Evolutionary conservation across 495 filamentous ascomycete species (phyloP), one percentile per base, ranked within the genome.

Genomic region (Tuber umbilicatum): DNA sequence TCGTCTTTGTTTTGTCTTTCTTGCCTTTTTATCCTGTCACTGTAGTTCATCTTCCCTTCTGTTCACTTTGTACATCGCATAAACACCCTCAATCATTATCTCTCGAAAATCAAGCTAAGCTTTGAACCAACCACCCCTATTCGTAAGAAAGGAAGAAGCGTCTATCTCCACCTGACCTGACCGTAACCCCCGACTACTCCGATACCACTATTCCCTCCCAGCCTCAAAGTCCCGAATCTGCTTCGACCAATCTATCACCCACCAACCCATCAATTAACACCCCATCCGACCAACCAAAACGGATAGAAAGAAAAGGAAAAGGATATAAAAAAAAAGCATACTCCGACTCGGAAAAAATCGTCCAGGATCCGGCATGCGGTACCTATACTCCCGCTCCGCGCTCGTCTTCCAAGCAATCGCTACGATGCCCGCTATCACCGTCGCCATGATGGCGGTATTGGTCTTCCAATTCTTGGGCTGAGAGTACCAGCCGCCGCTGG

Each of bases 341-440:
- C 96, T 91, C 90, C 96, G 90, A 86, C 94, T 97, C 37, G 95
- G 96, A 86, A 89, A 97, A 88, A 97, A 97, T 78, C 93, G 87
- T 76, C 88, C 90, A 47, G 89, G 88, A 84, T 97, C 93, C 55
- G 95, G 96, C 89, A 97, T 94, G 84, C 89, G 90, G 76, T 89
- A 86, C 76, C 94, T 89, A 78, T 88, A 82, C 83, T 99, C 95
- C 70, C 88, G 86, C 77, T 97, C 90, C 69, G 94, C 94, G 84
- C 94, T 97, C 75, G 94, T 80, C 77, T 89, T 94, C 87, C 89
- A 97, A 64, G 87, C 88, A 70, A 92, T 79, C 42, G 90, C 92
- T 31, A 89, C 88, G 79, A 97, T 88, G 70, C 92, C 91, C 79
- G 93, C 78, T 69, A 97, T 88, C 70, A 91, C 89, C 2, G 86